These are phyloP conservation scores for Talaromyces sp. DNA, from an alignment of 2,329 filamentous ascomycete species.

Conservation along the genomic window DNA sequence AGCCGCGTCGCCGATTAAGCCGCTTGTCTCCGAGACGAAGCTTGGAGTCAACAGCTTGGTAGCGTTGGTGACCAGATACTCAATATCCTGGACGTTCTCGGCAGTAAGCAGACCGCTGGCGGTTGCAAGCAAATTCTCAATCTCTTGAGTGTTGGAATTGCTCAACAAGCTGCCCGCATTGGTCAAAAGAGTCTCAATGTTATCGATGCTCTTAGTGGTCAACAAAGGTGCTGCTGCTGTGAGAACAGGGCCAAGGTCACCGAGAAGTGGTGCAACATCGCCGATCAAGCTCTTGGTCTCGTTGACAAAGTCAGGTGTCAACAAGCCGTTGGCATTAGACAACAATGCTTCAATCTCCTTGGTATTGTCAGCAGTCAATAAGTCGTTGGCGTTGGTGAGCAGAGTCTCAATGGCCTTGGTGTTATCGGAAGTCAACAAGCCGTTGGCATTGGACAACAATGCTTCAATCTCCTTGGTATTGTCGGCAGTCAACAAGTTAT, in stretches of 20 bases:
- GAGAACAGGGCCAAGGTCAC: conserved; percentile 11
- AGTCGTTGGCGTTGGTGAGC: neutral
- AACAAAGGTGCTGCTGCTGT: conserved; percentile 21
- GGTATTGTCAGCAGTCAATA: conserved; percentile 24
- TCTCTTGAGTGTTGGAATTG: conserved; percentile 25
- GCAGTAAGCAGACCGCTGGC: conserved; percentile 26
- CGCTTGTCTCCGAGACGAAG: conserved; percentile 29
- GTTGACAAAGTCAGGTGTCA: conserved; percentile 31
- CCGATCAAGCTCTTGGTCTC: conserved; percentile 25
- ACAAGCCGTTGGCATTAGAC: conserved; percentile 30
- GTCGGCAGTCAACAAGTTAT: conserved; percentile 28
- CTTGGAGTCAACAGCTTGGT: conserved; percentile 28
- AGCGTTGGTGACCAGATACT: conserved; percentile 22
- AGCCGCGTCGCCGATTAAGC: conserved; percentile 20
- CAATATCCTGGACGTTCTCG: conserved; percentile 10
- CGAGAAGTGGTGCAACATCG: conserved; percentile 22
- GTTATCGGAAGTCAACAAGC: conserved; percentile 24
- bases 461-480: conserved; percentile 6
- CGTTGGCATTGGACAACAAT: neutral
- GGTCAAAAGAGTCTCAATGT: conserved; percentile 23
- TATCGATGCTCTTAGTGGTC: conserved; percentile 26
- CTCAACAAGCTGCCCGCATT: conserved; percentile 30
- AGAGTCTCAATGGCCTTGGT: neutral
- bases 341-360: conserved; percentile 34
- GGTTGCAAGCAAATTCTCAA: conserved; percentile 25